phyloP scores from a whole-genome alignment of 2,329 filamentous ascomycete genomes.

The Metarhizium humberi region DNA sequence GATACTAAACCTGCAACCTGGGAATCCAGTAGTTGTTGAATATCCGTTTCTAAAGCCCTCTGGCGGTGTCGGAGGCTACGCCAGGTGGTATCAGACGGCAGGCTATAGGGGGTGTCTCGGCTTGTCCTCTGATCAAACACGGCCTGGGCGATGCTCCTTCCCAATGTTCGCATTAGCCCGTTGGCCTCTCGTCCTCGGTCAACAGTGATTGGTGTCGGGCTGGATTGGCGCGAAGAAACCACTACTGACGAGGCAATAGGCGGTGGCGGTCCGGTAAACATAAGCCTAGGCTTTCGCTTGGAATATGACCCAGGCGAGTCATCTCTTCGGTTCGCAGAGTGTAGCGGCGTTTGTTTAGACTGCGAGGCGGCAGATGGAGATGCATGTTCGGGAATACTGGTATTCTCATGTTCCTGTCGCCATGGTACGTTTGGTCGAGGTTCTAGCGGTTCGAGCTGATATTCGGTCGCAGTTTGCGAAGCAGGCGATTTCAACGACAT shows the following conservation, averaged over 20 bases:
- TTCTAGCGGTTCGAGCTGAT: slow-evolving; percentile 29
- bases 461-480: slow-evolving; percentile 20
- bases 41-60: slow-evolving; percentile 33
- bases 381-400: background rate
- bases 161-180: slow-evolving; percentile 5
- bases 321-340: slow-evolving; percentile 13
- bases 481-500: slow-evolving; percentile 17
- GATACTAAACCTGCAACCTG: slow-evolving; percentile 36
- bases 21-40: slow-evolving; percentile 38
- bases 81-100: slow-evolving; percentile 33
- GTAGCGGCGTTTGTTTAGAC: slow-evolving; percentile 7
- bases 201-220: slow-evolving; percentile 5
- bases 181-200: slow-evolving; percentile 7
- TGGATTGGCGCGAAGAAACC: slow-evolving; percentile 12
- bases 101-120: background rate
- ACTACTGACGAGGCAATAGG: slow-evolving; percentile 37
- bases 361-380: slow-evolving; percentile 2
- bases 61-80: slow-evolving; percentile 36
- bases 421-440: slow-evolving; percentile 22
- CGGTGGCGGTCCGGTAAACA: slow-evolving; percentile 41
- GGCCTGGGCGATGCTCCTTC: slow-evolving; percentile 19
- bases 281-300: slow-evolving; percentile 20
- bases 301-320: slow-evolving; percentile 23
- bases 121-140: slow-evolving; percentile 27
- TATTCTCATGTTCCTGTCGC: slow-evolving; percentile 4